A percentile compares a stretch with the other conserved stretches of the same genome.
Conservation (phyloP, 495 filamentous ascomycete species). For the Neurospora sp. region DNA sequence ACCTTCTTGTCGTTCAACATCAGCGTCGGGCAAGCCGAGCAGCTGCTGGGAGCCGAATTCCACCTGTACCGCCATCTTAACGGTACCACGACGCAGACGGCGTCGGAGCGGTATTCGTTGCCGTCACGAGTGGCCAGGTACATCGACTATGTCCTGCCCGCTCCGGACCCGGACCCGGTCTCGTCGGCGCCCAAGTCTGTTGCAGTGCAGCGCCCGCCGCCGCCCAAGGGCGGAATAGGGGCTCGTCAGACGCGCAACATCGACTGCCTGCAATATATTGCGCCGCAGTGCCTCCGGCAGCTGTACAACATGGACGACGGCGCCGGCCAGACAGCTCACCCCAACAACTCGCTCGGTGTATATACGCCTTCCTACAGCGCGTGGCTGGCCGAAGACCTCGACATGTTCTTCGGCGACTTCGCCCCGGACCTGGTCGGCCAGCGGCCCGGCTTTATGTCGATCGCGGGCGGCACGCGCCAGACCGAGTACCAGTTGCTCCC, state of each 20-base stretch:
- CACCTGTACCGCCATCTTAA: background rate
- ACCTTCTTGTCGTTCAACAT: background rate
- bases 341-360: conserved; percentile 17
- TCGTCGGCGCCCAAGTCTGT: background rate
- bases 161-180: background rate
- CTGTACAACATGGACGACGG: conserved; percentile 39
- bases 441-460: conserved; percentile 12
- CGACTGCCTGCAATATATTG: conserved; percentile 42
- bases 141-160: background rate
- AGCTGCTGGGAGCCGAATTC: background rate
- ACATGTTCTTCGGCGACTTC: conserved; percentile 47
- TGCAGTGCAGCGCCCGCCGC: background rate
- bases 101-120: background rate
- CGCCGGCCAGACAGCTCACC: conserved; percentile 5
- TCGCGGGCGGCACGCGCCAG: conserved; percentile 15
- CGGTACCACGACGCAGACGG: background rate
- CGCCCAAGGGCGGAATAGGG: conserved; percentile 2
- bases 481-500: conserved; percentile 13
- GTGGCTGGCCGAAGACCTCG: conserved; percentile 35
- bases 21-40: background rate
- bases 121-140: background rate
- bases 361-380: conserved; percentile 9
- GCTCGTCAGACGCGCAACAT: background rate
- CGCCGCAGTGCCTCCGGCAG: conserved; percentile 48
- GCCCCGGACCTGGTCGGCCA: conserved; percentile 7